These are phyloP conservation scores for Meyerozyma smithsonii DNA, from an alignment of 1,139 yeast species.

Conservation along the genomic window DNA sequence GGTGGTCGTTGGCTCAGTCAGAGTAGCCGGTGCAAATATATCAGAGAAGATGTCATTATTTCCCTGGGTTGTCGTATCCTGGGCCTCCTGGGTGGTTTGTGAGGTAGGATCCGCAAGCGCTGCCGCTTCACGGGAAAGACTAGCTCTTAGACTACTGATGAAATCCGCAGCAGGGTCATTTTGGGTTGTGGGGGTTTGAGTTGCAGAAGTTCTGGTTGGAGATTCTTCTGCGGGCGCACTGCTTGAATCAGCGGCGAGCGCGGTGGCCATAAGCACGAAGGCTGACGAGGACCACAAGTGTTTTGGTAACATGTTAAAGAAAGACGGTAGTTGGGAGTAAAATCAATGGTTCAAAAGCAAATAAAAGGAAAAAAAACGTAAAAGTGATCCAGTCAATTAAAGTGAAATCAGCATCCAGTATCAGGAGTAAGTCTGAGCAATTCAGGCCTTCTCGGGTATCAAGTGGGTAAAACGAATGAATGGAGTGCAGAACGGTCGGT, in stretches of 20 bases:
- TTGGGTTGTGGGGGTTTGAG: no score
- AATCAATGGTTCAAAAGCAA: not conserved
- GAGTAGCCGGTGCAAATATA: no score
- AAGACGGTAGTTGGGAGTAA: constrained; percentile 9
- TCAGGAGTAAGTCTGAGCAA: not conserved
- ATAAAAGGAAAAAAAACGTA: not conserved
- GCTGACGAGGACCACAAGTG: constrained; percentile 5
- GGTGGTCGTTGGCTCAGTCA: not conserved
- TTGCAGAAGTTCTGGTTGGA: no score
- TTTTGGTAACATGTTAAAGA: constrained; percentile 7
- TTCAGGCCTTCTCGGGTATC: not conserved
- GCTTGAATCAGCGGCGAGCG: constrained; percentile 5
- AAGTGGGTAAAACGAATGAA: not conserved
- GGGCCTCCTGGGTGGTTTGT: not conserved
- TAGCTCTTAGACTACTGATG: not conserved
- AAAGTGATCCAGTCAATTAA: not conserved
- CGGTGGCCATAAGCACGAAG: constrained; percentile 6
- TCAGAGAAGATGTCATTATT: no score
- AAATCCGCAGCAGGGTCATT: not conserved
- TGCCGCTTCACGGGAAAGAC: not conserved
- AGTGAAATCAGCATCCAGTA: not conserved
- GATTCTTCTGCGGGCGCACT: no score
- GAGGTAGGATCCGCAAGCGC: not conserved
- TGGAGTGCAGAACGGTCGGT: not conserved
- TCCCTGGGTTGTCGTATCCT: no score